Conservation (phyloP, 345 rosid species). For the rapeseed (Brassica napus) region Da-Ae NC_063435.1:24658501-24659000, state of each 20-base stretch:
- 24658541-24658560: neutral
- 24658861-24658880: neutral
- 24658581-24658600: neutral
- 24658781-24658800: constrained; percentile 16
- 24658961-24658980: neutral
- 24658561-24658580: neutral
- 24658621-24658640: neutral
- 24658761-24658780: constrained; percentile 26
- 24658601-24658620: neutral
- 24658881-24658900: neutral
- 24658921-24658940: neutral
- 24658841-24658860: neutral
- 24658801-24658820: neutral
- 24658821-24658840: neutral
- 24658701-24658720: neutral
- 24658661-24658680: neutral
- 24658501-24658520: constrained; percentile 1
- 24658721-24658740: neutral
- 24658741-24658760: neutral
- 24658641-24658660: neutral
- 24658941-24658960: neutral
- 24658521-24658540: neutral
- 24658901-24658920: neutral
- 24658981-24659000: neutral
- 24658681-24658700: neutral